A percentile compares a stretch with the other conserved stretches of the same genome.
phyloP scores from a whole-genome alignment of 805 yeast species.

The Ogataea glucozyma region DNA sequence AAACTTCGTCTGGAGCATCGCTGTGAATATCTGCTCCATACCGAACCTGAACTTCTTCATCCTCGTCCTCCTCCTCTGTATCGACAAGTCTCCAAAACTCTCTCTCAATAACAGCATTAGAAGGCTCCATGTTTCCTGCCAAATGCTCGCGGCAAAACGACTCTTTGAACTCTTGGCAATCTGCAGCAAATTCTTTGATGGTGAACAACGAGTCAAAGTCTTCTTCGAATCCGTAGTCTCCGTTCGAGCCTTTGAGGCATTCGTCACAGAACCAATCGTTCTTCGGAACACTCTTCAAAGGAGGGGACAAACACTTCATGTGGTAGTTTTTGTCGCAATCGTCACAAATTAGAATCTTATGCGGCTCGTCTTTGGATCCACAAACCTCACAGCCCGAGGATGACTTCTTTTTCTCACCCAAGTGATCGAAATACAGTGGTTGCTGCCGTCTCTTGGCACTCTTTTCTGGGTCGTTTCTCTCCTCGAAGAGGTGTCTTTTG shows the following conservation, averaged over 20 bases:
- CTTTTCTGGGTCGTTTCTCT: conserved; percentile 1
- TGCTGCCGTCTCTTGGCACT: neutral
- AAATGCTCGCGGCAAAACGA: conserved; percentile 41
- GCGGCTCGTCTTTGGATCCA: conserved; percentile 44
- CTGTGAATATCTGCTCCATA: conserved; percentile 88
- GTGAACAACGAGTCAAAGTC: conserved; percentile 48
- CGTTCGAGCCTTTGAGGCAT: conserved; percentile 78
- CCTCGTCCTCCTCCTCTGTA: conserved; percentile 25
- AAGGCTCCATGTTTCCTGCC: conserved; percentile 33
- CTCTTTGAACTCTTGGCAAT: conserved; percentile 52
- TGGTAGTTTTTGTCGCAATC: conserved; percentile 76
- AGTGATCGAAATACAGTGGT: conserved; percentile 11
- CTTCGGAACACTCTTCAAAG: conserved; percentile 50
- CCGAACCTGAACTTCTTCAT: conserved; percentile 56
- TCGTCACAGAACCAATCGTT: conserved; percentile 79
- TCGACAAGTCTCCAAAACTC: conserved; percentile 61
- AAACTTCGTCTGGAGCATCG: conserved; percentile 59
- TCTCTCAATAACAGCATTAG: conserved; percentile 51
- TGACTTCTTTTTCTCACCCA: conserved; percentile 8
- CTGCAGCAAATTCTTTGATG: conserved; percentile 53
- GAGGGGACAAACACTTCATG: conserved; percentile 62
- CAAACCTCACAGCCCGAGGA: conserved; percentile 42
- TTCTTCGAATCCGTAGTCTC: conserved; percentile 86
- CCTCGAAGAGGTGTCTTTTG: conserved; percentile 10
- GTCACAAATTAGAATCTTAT: conserved; percentile 60